phyloP scores from a whole-genome alignment of 2,329 filamentous ascomycete genomes.

The Dothideomycetidae sp. region DNA sequence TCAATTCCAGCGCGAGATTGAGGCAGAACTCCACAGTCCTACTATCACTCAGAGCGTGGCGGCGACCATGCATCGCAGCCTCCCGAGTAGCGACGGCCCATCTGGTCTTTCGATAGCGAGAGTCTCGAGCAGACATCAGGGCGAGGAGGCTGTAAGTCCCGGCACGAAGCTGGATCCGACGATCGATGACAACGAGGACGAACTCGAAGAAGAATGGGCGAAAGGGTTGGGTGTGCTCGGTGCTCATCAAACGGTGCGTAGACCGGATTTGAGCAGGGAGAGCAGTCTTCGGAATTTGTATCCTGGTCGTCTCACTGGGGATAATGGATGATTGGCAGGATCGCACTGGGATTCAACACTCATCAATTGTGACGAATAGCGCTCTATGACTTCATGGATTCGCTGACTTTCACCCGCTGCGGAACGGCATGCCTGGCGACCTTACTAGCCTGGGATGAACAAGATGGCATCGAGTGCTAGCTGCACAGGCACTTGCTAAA shows the following conservation, averaged over 20 bases:
- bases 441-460: too few species aligned
- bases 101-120: background rate
- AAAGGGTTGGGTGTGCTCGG: constrained; percentile 2
- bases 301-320: constrained; percentile 5
- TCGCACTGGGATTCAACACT: too few species aligned
- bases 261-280: constrained; percentile 7
- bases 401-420: too few species aligned
- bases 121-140: constrained; percentile 2
- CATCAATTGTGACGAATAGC: too few species aligned
- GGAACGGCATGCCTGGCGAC: too few species aligned
- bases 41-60: background rate
- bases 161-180: background rate
- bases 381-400: too few species aligned
- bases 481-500: too few species aligned
- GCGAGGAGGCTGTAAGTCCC: background rate
- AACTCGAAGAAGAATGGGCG: constrained; percentile 6
- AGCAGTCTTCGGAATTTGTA: constrained; percentile 8
- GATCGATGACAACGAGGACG: constrained; percentile 3
- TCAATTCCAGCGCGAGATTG: constrained; percentile 8
- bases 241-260: too few species aligned
- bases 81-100: background rate
- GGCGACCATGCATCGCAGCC: background rate
- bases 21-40: constrained; percentile 3
- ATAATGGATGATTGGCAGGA: constrained; percentile 5
- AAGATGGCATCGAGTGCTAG: too few species aligned